phyloP scores from a whole-genome alignment of 768 basidiomycete species.

The Leccinum fibrillosum region DNA sequence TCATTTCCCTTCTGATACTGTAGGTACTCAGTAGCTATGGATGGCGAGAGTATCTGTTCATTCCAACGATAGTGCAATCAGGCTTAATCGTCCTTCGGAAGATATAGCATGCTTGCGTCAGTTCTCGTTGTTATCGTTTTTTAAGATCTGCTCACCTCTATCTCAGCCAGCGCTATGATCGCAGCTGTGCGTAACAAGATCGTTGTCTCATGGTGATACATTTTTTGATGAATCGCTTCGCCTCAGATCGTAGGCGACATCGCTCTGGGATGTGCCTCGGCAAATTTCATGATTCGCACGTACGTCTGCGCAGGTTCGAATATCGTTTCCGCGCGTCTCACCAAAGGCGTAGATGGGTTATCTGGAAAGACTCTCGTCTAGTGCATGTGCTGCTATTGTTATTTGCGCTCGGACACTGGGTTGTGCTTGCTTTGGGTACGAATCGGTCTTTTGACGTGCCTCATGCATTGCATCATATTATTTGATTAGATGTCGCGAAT shows the following conservation, averaged over 20 bases:
- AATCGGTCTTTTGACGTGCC: neutral
- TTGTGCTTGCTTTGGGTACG: slow-evolving; percentile 15
- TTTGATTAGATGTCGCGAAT: slow-evolving; percentile 14
- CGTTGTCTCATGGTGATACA: neutral
- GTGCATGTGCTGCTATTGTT: slow-evolving; percentile 16
- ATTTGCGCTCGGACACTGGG: slow-evolving; percentile 22
- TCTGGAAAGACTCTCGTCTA: slow-evolving; percentile 20
- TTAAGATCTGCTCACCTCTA: neutral
- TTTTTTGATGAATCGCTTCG: neutral
- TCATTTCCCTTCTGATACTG: slow-evolving; percentile 17
- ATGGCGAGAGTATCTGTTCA: neutral
- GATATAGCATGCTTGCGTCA: slow-evolving; percentile 16
- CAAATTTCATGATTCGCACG: slow-evolving; percentile 30
- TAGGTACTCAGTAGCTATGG: neutral
- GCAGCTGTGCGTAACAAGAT: slow-evolving; percentile 11
- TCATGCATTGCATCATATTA: neutral
- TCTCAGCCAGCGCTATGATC: slow-evolving; percentile 4
- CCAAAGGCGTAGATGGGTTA: slow-evolving; percentile 21
- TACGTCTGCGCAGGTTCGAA: slow-evolving; percentile 4
- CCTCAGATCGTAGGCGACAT: slow-evolving; percentile 15
- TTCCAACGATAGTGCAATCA: slow-evolving; percentile 7
- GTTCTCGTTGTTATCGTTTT: neutral
- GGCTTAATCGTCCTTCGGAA: neutral
- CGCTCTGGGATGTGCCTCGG: slow-evolving; percentile 16
- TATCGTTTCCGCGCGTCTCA: neutral